Base-by-base conservation (phyloP, 441 rosid genomes). In the Corymbia citriodora region DNA sequence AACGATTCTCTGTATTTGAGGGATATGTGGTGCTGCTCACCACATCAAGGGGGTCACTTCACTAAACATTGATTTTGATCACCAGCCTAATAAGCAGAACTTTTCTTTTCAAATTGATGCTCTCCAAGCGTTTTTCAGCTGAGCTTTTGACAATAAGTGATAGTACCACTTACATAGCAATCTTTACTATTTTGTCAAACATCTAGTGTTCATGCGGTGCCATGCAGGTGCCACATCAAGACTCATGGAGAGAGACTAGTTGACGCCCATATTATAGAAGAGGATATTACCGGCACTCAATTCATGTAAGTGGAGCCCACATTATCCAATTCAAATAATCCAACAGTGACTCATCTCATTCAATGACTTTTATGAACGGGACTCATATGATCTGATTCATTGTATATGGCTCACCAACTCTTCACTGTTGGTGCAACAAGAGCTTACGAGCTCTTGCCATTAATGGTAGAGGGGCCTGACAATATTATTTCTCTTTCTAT, bases 151-250 rank as follows among this genome's bases (percentile, higher is more conserved):
- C 3, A 36, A 36, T 25, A 23, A 36, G 8, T 36, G 10, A 19
- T 72, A 2, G 10, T 72, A 19, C 27, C 27, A 72, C 40, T 72
- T 36, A 33, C 48, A 9, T 68, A 8, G 74, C 74, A 36, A 33
- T 72, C 48, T 72, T 70, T 36, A 19, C 82, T 18, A 72, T 1
- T 33, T 18, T 72, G 48, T 18, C 8, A 2, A 72, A 33, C 48
- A 36, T 33, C 49, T 72, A 9, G 79, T 31, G 79, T 31, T 68
- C 79, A 72, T 36, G 82, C 2, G 23, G 48, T 18, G 49, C 49
- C 82, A 72, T 0, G 9, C 19, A 18, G 27, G 49, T 0, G 2
- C 4, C 25, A 9, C 8, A 1, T 18, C 48, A 9, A 14, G 36
- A 68, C 19, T 29, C 18, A 65, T 40, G 16, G 12, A 33, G 25